These are phyloP conservation scores for Phyllosticta citrichinensis DNA, from an alignment of 2,329 filamentous ascomycete genomes.

Conservation along the genomic window DNA sequence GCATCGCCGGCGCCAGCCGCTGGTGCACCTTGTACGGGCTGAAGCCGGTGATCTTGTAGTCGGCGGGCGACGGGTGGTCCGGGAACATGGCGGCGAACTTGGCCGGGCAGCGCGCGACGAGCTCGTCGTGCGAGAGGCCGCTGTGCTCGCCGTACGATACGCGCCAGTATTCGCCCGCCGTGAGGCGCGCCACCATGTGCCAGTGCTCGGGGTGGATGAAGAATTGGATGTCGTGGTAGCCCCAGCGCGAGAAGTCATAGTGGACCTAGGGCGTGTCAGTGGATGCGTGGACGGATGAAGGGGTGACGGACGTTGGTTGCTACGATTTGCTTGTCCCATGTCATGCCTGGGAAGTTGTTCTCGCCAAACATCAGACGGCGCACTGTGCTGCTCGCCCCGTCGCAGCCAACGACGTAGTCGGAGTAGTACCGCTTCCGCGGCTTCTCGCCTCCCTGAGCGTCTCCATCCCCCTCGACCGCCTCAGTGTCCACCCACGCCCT, in stretches of 20 bases:
- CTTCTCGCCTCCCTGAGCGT: neutral
- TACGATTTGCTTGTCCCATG: slow-evolving; percentile 50
- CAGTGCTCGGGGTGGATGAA: slow-evolving; percentile 53
- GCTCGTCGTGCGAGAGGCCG: slow-evolving; percentile 44
- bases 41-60: slow-evolving; percentile 49
- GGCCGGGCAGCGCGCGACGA: slow-evolving; percentile 41
- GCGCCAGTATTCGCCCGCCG: slow-evolving; percentile 45
- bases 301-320: slow-evolving; percentile 46
- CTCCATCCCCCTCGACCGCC: slow-evolving; percentile 13
- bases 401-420: slow-evolving; percentile 26
- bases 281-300: neutral
- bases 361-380: slow-evolving; percentile 22
- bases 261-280: slow-evolving; percentile 39
- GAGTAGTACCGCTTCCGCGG: slow-evolving; percentile 15
- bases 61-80: slow-evolving; percentile 46
- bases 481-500: slow-evolving; percentile 20
- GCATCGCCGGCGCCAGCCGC: slow-evolving; percentile 46
- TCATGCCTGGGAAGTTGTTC: slow-evolving; percentile 46
- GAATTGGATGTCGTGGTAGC: slow-evolving; percentile 49
- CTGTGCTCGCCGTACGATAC: slow-evolving; percentile 53
- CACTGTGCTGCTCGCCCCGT: slow-evolving; percentile 25
- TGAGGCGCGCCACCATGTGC: slow-evolving; percentile 53
- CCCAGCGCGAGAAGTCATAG: slow-evolving; percentile 45
- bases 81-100: slow-evolving; percentile 51
- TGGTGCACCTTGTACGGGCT: slow-evolving; percentile 54